phyloP scores from a whole-genome alignment of 305 asterid species.

The Fraxinus ornus region DNA sequence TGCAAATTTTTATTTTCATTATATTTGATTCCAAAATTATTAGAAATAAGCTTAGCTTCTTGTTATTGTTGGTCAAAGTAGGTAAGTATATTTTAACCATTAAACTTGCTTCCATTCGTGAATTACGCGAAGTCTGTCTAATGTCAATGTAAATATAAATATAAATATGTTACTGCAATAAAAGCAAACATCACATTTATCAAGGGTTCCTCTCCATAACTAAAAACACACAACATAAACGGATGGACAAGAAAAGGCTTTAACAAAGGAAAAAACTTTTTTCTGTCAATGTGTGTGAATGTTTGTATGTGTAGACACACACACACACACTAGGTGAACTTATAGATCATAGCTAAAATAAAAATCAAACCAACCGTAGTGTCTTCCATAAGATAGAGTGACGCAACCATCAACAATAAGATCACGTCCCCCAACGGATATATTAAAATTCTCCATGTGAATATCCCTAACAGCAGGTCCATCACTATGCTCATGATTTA shows the following conservation, averaged over 20 bases:
- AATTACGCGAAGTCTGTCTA: slow-evolving; percentile 6
- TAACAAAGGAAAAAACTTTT: background rate
- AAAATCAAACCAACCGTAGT: slow-evolving; percentile 71
- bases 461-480: slow-evolving; percentile 82
- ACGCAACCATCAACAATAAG: slow-evolving; percentile 87
- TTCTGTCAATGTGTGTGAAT: background rate
- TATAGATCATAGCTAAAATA: slow-evolving; percentile 17
- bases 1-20: background rate
- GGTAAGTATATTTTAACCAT: background rate
- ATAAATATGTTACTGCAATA: background rate
- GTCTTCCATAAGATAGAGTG: slow-evolving; percentile 87
- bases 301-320: background rate
- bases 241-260: slow-evolving; percentile 8
- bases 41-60: background rate
- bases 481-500: slow-evolving; percentile 69
- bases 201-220: slow-evolving; percentile 18
- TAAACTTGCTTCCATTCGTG: slow-evolving; percentile 18
- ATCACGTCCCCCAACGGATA: slow-evolving; percentile 97
- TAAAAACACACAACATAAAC: slow-evolving; percentile 14
- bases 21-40: background rate
- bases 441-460: slow-evolving; percentile 85
- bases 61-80: slow-evolving; percentile 1
- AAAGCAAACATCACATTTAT: slow-evolving; percentile 13
- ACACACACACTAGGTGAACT: background rate
- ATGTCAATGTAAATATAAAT: slow-evolving; percentile 2